Conservation (phyloP, 1,139 yeast genomes). For the Suhomyces wounanorum region DNA sequence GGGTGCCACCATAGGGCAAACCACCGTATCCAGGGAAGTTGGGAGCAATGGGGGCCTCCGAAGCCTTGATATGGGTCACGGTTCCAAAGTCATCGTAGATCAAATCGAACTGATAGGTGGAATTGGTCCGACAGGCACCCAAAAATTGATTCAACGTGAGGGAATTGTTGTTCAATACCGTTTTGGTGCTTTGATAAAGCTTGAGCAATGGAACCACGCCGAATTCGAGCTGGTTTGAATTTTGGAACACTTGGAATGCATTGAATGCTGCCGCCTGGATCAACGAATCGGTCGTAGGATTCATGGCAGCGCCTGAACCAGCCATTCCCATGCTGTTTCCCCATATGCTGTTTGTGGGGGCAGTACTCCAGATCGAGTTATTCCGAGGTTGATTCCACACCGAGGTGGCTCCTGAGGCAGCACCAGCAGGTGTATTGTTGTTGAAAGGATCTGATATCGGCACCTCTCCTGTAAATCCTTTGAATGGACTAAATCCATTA, state of each 20-base stretch:
- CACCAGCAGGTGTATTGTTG: constrained; percentile 5
- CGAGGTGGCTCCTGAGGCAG: background rate
- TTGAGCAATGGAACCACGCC: constrained; percentile 40
- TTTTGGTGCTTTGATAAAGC: constrained; percentile 37
- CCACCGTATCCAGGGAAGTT: constrained; percentile 1
- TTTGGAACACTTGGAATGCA: constrained; percentile 37
- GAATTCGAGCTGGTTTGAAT: constrained; percentile 38
- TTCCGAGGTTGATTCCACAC: constrained; percentile 31
- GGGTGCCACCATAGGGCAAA: background rate
- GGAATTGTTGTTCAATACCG: constrained; percentile 26
- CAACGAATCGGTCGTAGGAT: constrained; percentile 8
- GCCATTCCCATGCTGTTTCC: constrained; percentile 10
- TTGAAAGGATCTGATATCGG: constrained; percentile 9
- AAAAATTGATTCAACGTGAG: constrained; percentile 48
- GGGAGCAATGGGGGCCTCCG: constrained; percentile 6
- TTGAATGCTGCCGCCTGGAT: constrained; percentile 35
- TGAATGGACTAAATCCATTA: constrained; percentile 10
- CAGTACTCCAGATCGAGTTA: constrained; percentile 37
- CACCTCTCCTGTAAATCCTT: constrained; percentile 6
- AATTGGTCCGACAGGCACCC: constrained; percentile 33
- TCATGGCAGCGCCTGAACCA: background rate
- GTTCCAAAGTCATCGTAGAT: constrained; percentile 51
- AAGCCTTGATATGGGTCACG: constrained; percentile 45
- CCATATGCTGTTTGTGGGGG: constrained; percentile 14
- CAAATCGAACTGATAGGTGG: constrained; percentile 41